Evolutionary conservation across 2,329 filamentous ascomycete genomes (phyloP).

Genomic region (Aspergillus sojae): DNA sequence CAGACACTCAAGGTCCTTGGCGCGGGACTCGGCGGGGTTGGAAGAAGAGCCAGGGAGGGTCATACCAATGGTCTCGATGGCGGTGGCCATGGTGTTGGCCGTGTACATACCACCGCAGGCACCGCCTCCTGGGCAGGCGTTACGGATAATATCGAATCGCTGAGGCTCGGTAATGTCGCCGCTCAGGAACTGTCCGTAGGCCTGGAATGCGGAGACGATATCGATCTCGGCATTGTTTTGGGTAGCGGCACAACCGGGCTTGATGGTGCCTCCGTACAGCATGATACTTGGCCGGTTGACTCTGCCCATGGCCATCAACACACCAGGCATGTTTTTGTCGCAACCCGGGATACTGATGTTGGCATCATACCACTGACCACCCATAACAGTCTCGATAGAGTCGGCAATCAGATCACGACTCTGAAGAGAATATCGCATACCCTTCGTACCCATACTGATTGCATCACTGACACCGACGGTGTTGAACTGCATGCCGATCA

Average conservation of each 20-base stretch:
- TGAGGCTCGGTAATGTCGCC: conserved; percentile 89
- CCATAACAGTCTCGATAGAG: conserved; percentile 98
- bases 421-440: conserved; percentile 95
- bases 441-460: conserved; percentile 97
- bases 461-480: conserved; percentile 97
- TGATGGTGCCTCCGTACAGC: conserved; percentile 96
- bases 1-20: conserved; percentile 73
- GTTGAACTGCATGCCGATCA: conserved; percentile 97
- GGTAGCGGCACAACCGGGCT: conserved; percentile 78
- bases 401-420: conserved; percentile 96
- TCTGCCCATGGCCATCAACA: conserved; percentile 89
- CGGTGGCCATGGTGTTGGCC: conserved; percentile 75
- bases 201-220: conserved; percentile 96
- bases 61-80: conserved; percentile 74
- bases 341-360: conserved; percentile 97
- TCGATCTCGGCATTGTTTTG: conserved; percentile 79
- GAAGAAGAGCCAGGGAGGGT: conserved; percentile 81
- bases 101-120: conserved; percentile 88
- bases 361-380: conserved; percentile 97
- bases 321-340: conserved; percentile 99
- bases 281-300: conserved; percentile 94
- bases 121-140: conserved; percentile 83
- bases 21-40: conserved; percentile 72
- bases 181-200: conserved; percentile 91
- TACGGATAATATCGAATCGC: conserved; percentile 89